Base-by-base conservation (phyloP, 2,329 filamentous ascomycete species). In the Penicillium oxalicum region DNA sequence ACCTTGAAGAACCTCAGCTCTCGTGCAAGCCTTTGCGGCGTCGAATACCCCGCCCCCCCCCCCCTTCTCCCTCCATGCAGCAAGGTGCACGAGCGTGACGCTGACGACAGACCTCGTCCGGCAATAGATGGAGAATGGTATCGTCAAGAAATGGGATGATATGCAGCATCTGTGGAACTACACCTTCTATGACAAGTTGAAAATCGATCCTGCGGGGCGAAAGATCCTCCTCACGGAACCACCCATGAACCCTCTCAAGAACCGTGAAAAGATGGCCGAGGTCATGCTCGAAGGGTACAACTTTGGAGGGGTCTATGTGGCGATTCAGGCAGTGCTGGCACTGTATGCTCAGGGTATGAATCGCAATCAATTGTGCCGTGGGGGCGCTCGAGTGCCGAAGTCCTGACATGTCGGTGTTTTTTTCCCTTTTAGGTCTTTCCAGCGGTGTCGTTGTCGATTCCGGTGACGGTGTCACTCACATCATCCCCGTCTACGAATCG, bases 121-220 rank as follows among this genome's bases (percentile, higher is more conserved):
- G 50, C 42, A 48, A 26, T 70, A 86, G 82, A 98, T 98, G 93
- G 93, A 98, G 73, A 98, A 98, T 70, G 93, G 93, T 64, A 97
- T 98, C 64, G 90, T 98, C 60, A 97, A 96, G 81, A 91, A 90
- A 68, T 98, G 93, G 93, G 93, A 98, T 62, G 93, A 98, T 72
- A 98, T 98, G 93, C 88, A 95, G 77, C 91, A 97, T 68, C 84
- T 98, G 48, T 98, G 93, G 93, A 91, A 98, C 75, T 97, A 94
- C 71, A 98, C 93, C 25, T 98, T 98, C 72, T 86, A 82, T 72
- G 91, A 98, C 71, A 97, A 97, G 82, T 88, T 98, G 82, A 83
- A 90, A 71, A 78, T 98, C 60, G 88, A 97, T 69, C 83, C 93
- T 2, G 82, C 82, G 24, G 91, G 89, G 58, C 89, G 91, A 72